Conservation (phyloP, 148 eudicot species). For the Talinum fruticosum region DNA sequence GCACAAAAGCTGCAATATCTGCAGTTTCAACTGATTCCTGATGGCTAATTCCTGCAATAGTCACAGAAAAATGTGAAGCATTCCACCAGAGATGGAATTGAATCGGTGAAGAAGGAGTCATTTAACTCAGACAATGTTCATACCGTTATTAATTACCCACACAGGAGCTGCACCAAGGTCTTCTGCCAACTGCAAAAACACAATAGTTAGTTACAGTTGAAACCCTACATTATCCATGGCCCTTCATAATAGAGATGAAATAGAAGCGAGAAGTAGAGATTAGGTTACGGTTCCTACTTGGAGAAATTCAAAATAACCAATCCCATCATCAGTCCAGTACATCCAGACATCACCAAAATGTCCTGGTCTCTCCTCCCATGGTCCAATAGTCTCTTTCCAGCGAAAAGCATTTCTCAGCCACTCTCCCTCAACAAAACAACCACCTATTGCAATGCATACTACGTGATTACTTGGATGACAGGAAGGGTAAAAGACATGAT, state of each 20-base stretch:
- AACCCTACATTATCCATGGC: background rate
- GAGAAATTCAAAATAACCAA: slow-evolving; percentile 76
- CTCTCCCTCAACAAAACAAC: slow-evolving; percentile 85
- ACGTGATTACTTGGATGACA: slow-evolving; percentile 9
- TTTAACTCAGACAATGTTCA: slow-evolving; percentile 3
- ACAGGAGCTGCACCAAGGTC: slow-evolving; percentile 84
- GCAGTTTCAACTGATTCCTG: slow-evolving; percentile 63
- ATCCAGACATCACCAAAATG: slow-evolving; percentile 82
- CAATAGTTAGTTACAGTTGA: background rate
- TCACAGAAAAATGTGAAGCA: slow-evolving; percentile 7
- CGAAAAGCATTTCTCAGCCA: slow-evolving; percentile 69
- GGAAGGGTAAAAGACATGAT: background rate
- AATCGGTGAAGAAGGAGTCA: background rate
- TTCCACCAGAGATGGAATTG: slow-evolving; percentile 1
- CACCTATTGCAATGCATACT: slow-evolving; percentile 46
- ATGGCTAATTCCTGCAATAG: slow-evolving; percentile 38
- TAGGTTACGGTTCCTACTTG: slow-evolving; percentile 44
- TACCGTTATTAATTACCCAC: slow-evolving; percentile 95
- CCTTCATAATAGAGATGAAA: background rate
- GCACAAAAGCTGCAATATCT: slow-evolving; percentile 53
- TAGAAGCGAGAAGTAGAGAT: background rate
- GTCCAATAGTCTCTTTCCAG: slow-evolving; percentile 86
- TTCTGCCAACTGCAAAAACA: slow-evolving; percentile 69
- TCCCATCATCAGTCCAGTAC: slow-evolving; percentile 85
- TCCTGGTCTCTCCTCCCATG: slow-evolving; percentile 87